Percentiles rank a stretch among this genome's conserved stretches.
Conservation (phyloP, 345 rosid species). For the Lepidium africanum region DNA sequence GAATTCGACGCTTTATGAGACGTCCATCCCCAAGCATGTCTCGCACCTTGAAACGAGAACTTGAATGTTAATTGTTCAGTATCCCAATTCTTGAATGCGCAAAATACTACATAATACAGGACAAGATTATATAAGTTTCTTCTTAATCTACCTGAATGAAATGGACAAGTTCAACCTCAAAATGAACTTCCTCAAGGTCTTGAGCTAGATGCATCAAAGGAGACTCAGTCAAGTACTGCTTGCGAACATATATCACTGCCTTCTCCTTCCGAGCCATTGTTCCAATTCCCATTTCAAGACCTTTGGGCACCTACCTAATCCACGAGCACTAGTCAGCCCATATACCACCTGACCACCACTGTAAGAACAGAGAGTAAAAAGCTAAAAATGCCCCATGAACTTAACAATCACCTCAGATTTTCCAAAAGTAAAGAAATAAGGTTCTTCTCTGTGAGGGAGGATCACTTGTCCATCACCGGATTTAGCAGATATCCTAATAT, state of each 20-base stretch:
- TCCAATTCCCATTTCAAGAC: slow-evolving; percentile 98
- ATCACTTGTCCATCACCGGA: slow-evolving; percentile 63
- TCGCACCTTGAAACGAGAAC: slow-evolving; percentile 56
- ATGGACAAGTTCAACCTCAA: slow-evolving; percentile 88
- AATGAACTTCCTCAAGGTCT: slow-evolving; percentile 77
- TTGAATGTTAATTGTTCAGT: slow-evolving; percentile 7
- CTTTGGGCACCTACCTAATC: slow-evolving; percentile 72
- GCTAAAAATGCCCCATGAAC: background rate
- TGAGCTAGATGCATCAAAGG: slow-evolving; percentile 52
- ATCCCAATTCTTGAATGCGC: background rate
- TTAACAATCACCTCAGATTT: slow-evolving; percentile 65
- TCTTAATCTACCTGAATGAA: slow-evolving; percentile 60
- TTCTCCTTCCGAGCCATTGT: slow-evolving; percentile 83
- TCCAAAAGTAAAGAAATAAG: slow-evolving; percentile 83
- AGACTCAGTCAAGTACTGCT: slow-evolving; percentile 64
- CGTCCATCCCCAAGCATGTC: slow-evolving; percentile 99
- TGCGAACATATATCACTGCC: slow-evolving; percentile 74
- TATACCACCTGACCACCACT: background rate
- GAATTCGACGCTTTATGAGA: slow-evolving; percentile 80
- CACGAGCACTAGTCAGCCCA: slow-evolving; percentile 12
- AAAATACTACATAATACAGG: background rate
- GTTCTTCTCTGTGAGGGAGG: slow-evolving; percentile 53
- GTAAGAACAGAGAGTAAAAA: background rate
- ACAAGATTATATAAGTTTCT: background rate
- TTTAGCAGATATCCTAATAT: slow-evolving; percentile 73